These are phyloP conservation scores for Verbena officinalis DNA, from an alignment of 257 asterid species.

Conservation along the genomic window DNA sequence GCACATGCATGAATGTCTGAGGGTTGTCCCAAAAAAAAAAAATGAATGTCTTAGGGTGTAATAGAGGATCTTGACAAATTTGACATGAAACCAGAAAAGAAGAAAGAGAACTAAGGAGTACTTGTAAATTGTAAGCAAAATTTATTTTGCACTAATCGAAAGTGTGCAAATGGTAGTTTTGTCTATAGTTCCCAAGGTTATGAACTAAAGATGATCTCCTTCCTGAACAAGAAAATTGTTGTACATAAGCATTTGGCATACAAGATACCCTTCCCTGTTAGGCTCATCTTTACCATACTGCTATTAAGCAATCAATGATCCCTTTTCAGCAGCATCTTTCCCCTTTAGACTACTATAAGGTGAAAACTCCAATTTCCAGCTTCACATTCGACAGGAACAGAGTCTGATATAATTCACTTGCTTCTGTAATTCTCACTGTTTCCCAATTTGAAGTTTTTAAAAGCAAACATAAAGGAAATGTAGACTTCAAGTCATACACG, in stretches of 20 bases:
- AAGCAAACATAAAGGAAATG: not conserved
- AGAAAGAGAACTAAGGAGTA: conserved; percentile 6
- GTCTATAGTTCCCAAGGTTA: conserved; percentile 3
- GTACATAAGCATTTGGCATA: not conserved
- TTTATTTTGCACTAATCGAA: not conserved
- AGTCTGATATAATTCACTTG: not conserved
- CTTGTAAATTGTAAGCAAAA: not conserved
- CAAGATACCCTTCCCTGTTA: not conserved
- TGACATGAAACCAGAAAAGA: not conserved
- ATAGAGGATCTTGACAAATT: not conserved
- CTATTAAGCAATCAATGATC: not conserved
- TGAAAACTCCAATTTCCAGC: not conserved
- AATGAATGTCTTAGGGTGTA: not conserved
- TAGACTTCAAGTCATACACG: not conserved
- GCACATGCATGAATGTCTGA: conserved; percentile 13
- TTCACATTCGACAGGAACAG: conserved; percentile 1
- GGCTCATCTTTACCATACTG: not conserved
- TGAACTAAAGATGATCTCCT: conserved; percentile 10
- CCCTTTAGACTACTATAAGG: not conserved
- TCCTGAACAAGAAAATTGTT: conserved; percentile 12
- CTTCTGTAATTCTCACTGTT: not conserved
- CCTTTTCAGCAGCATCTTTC: conserved; percentile 7
- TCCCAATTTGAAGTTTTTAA: not conserved
- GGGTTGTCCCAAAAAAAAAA: not conserved
- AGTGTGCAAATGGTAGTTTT: not conserved